Base-by-base conservation (phyloP, 2,329 filamentous ascomycete genomes). In the Colletotrichum plurivorum region DNA sequence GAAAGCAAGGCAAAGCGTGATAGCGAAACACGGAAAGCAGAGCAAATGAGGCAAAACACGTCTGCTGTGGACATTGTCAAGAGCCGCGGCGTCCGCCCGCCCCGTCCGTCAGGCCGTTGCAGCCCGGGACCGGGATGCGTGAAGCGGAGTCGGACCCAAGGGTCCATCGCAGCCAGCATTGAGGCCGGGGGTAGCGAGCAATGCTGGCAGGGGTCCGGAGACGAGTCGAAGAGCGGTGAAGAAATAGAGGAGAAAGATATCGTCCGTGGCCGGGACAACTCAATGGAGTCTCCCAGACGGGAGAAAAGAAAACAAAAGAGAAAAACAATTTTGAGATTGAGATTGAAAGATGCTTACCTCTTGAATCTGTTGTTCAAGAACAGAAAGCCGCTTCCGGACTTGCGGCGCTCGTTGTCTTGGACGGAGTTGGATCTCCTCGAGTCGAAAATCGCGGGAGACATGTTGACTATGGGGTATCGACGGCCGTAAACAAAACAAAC, bases 321-420 rank as follows among this genome's bases (percentile, higher is more conserved):
- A 56, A 63, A 52, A 57, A 3, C 41, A n/a, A 43, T 43, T 18
- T 16, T 27, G 39, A 63, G 7, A 61, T 22, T 15, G 36, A 53
- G n/a, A 22, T 15, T 15, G 16, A 31, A 15, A 54, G 10, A n/a
- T 5, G 18, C 66, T 18, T 59, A 69, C 66, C 66, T 69, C 54
- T 69, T 69, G 66, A 69, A 69, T 18, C 66, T 56, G 61, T 69
- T 69, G 61, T 69, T 69, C 27, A 69, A 31, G 61, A 69, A 69
- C 13, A 69, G 62, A n/a, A 69, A 69, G 45, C 66, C 66, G 49
- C 62, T 69, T 13, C 63, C 63, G 22, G 66, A 69, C 49, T 69
- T 69, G 54, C 66, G 61, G 36, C 66, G 66, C 18, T 69, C 66
- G 49, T 49, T n/a, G n/a, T 64, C 20, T 9, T 52, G 54, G 6